These are phyloP conservation scores for Chaetomium cochliodes DNA, from an alignment of 495 filamentous ascomycete species.

Conservation along the genomic window DNA sequence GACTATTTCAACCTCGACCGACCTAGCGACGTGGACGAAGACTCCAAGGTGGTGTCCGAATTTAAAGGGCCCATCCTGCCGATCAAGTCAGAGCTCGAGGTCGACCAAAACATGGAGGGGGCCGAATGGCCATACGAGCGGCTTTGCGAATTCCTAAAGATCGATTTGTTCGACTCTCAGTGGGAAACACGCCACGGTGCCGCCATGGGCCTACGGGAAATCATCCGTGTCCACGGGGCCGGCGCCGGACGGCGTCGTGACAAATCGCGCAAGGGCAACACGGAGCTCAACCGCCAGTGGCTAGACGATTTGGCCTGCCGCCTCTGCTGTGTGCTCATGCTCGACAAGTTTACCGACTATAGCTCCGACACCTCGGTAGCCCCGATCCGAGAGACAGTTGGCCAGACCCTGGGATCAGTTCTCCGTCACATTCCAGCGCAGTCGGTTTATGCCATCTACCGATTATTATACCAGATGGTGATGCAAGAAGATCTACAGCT, in stretches of 20 bases:
- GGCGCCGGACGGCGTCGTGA: slow-evolving; percentile 81
- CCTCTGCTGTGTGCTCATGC: slow-evolving; percentile 90
- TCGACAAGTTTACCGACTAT: slow-evolving; percentile 96
- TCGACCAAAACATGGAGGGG: slow-evolving; percentile 71
- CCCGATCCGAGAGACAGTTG: slow-evolving; percentile 91
- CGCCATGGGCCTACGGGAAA: slow-evolving; percentile 90
- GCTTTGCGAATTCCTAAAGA: slow-evolving; percentile 86
- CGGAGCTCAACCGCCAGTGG: slow-evolving; percentile 76
- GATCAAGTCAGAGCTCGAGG: slow-evolving; percentile 62
- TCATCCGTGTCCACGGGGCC: slow-evolving; percentile 84
- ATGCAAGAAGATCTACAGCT: slow-evolving; percentile 81
- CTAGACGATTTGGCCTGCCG: slow-evolving; percentile 90
- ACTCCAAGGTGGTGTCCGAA: slow-evolving; percentile 88
- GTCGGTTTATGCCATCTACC: slow-evolving; percentile 78
- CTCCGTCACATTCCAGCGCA: slow-evolving; percentile 71
- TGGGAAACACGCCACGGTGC: slow-evolving; percentile 99
- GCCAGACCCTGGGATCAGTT: slow-evolving; percentile 89
- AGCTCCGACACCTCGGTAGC: slow-evolving; percentile 96
- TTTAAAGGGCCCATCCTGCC: slow-evolving; percentile 76
- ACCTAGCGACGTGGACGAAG: slow-evolving; percentile 70
- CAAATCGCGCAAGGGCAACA: slow-evolving; percentile 70
- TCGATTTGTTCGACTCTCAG: slow-evolving; percentile 88
- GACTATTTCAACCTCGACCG: slow-evolving; percentile 90
- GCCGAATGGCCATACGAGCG: slow-evolving; percentile 92
- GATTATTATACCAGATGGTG: slow-evolving; percentile 78